Evolutionary conservation across 495 filamentous ascomycete genomes (phyloP).

Genomic region (Penicillium alfredii): DNA sequence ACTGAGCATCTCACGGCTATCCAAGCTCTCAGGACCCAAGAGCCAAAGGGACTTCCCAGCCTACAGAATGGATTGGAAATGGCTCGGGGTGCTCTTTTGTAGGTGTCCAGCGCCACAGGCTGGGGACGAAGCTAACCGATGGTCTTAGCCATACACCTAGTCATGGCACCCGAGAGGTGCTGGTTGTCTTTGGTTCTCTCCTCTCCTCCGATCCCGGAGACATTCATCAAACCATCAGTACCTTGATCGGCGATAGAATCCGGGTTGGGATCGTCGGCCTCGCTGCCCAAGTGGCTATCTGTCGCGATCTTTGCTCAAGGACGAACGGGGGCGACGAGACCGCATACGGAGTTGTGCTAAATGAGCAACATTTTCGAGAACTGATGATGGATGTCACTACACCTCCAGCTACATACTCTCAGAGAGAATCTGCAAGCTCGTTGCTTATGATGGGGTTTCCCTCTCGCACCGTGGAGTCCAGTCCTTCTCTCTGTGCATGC

Average conservation of each 20-base stretch:
- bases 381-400: conserved; percentile 84
- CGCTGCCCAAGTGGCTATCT: conserved; percentile 86
- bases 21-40: conserved; percentile 60
- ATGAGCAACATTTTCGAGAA: conserved; percentile 85
- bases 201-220: conserved; percentile 89
- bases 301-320: conserved; percentile 74
- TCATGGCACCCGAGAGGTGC: conserved; percentile 86
- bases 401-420: conserved; percentile 70
- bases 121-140: conserved; percentile 12
- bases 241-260: conserved; percentile 72
- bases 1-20: conserved; percentile 79
- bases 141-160: conserved; percentile 70
- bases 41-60: conserved; percentile 83
- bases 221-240: conserved; percentile 81
- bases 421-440: conserved; percentile 62
- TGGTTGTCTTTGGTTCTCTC: conserved; percentile 87
- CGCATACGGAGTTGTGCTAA: conserved; percentile 73
- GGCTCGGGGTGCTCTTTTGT: conserved; percentile 83
- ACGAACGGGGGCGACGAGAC: conserved; percentile 78
- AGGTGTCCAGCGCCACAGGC: conserved; percentile 21
- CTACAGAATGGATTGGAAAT: conserved; percentile 95
- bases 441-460: conserved; percentile 98
- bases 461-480: conserved; percentile 72
- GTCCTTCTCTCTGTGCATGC: conserved; percentile 80
- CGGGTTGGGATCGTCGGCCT: conserved; percentile 84